Evolutionary conservation across 1,139 yeast species (phyloP).

Genomic region (Cylindricascospora bacillispora): DNA sequence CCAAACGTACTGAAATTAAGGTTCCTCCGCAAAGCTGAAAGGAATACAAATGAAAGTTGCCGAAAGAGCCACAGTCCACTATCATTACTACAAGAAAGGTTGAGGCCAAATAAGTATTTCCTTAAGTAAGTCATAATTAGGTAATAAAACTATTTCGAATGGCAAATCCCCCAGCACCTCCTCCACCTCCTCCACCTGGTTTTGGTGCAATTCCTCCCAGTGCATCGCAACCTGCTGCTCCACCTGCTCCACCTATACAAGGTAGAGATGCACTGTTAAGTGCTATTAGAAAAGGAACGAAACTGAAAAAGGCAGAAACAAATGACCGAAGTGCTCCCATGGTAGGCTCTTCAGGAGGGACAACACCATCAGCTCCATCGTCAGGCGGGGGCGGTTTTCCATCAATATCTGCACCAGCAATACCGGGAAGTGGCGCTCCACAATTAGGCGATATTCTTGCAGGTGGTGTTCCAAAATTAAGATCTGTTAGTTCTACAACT

Average conservation of each 20-base stretch:
- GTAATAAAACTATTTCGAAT: background rate
- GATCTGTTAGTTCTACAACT: constrained; percentile 28
- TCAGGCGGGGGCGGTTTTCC: constrained; percentile 6
- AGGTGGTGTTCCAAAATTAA: constrained; percentile 74
- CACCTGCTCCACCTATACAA: constrained; percentile 17
- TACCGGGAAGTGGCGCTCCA: constrained; percentile 29
- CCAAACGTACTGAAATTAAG: too few relatives aligned
- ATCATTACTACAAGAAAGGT: too few relatives aligned
- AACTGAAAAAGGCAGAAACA: constrained; percentile 63
- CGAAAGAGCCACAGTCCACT: too few relatives aligned
- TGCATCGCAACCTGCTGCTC: constrained; percentile 14
- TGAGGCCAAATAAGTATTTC: too few relatives aligned
- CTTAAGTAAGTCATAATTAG: too few relatives aligned
- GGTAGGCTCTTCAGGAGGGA: constrained; percentile 23
- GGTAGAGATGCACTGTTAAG: constrained; percentile 75
- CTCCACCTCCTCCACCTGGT: constrained; percentile 21
- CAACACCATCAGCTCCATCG: constrained; percentile 9
- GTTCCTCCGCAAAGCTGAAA: too few relatives aligned
- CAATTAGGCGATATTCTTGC: constrained; percentile 69
- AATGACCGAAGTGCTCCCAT: constrained; percentile 54
- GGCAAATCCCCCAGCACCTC: constrained; percentile 26
- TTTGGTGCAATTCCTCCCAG: constrained; percentile 17
- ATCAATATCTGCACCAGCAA: constrained; percentile 15
- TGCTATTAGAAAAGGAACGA: constrained; percentile 72
- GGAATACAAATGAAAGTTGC: too few relatives aligned